Percentiles rank a stretch among this genome's conserved stretches.
Evolutionary conservation across 108 stramenopile genomes (phyloP).

Genomic region (Cyclotella atomus): DNA sequence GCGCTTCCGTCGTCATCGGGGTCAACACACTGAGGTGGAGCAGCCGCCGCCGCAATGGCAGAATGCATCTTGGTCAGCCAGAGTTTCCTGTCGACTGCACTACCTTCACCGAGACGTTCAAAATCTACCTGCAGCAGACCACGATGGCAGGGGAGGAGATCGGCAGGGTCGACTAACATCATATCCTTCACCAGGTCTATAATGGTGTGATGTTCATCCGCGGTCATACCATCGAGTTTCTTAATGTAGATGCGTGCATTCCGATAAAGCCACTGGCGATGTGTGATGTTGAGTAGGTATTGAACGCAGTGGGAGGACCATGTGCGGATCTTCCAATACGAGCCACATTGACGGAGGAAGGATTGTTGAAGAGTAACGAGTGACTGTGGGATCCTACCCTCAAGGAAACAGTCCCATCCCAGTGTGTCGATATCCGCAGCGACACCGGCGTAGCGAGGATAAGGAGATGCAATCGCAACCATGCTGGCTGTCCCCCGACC

Average conservation of each 20-base stretch:
- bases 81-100: too few relatives aligned
- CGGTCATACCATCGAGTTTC: too few relatives aligned
- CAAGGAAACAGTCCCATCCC: slow-evolving; percentile 7
- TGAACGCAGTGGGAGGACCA: not conserved
- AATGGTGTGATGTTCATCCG: too few relatives aligned
- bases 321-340: not conserved
- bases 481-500: not conserved
- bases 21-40: too few relatives aligned
- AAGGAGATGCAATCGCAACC: not conserved
- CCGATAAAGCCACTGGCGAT: slow-evolving; percentile 4
- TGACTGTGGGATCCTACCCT: not conserved
- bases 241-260: slow-evolving; percentile 4
- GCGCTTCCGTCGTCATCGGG: too few relatives aligned
- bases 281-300: not conserved
- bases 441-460: not conserved
- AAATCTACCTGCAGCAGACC: too few relatives aligned
- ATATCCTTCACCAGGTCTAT: too few relatives aligned
- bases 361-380: not conserved
- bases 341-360: not conserved
- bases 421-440: not conserved
- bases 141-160: too few relatives aligned
- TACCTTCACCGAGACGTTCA: too few relatives aligned
- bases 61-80: too few relatives aligned
- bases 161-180: too few relatives aligned
- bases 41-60: too few relatives aligned